Percentiles rank a stretch among this genome's conserved stretches.
Evolutionary conservation across 2,329 filamentous ascomycete species (phyloP).

Genomic region (Ceratocystis diversiconidia): DNA sequence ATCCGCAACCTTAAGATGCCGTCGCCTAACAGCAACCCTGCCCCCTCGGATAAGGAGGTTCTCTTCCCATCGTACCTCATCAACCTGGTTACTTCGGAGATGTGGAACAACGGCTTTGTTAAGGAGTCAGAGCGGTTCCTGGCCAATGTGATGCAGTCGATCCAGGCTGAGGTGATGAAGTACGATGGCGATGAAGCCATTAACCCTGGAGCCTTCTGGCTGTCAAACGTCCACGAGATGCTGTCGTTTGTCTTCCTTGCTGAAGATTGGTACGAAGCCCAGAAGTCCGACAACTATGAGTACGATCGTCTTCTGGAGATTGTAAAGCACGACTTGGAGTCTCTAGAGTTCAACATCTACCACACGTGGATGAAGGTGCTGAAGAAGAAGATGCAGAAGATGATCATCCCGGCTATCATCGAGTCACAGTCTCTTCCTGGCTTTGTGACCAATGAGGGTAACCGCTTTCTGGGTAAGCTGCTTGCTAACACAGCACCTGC

Average conservation of each 20-base stretch:
- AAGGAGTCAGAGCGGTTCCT: conserved; percentile 98
- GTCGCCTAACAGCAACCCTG: conserved; percentile 67
- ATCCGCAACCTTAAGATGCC: conserved; percentile 97
- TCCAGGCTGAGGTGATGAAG: conserved; percentile 98
- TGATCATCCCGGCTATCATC: conserved; percentile 98
- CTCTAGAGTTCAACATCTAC: conserved; percentile 98
- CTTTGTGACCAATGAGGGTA: conserved; percentile 97
- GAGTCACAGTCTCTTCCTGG: conserved; percentile 96
- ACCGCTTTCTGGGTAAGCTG: conserved; percentile 93
- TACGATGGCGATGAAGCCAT: conserved; percentile 95
- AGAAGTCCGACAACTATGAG: conserved; percentile 98
- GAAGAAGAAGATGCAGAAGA: conserved; percentile 98
- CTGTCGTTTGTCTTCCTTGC: conserved; percentile 97
- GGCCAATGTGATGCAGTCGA: conserved; percentile 98
- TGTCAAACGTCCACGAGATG: conserved; percentile 99
- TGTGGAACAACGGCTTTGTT: conserved; percentile 99
- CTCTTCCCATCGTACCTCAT: conserved; percentile 98
- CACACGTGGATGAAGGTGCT: conserved; percentile 99
- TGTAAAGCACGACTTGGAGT: conserved; percentile 97
- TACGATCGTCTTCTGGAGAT: conserved; percentile 96
- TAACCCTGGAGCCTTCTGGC: conserved; percentile 95
- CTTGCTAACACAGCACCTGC: conserved; percentile 78
- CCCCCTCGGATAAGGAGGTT: conserved; percentile 95
- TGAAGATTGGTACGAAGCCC: conserved; percentile 98
- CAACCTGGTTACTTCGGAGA: conserved; percentile 96